Base-by-base conservation (phyloP, 2,329 filamentous ascomycete species). In the Fusarium nematophilum region DNA sequence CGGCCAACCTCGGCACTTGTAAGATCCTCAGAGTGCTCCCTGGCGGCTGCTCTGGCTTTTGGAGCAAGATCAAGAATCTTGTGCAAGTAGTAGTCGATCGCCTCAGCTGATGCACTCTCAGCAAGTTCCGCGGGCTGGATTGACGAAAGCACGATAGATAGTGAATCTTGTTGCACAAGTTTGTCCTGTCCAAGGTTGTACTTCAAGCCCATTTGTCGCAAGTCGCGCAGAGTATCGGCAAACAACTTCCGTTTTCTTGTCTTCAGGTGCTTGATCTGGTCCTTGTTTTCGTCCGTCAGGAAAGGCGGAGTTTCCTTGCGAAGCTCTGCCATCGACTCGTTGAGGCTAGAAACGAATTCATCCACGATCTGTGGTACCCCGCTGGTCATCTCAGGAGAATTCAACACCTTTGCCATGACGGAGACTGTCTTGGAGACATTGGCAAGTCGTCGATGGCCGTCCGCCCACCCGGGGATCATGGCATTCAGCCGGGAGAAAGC, bases 201-300 rank as follows among this genome's bases (percentile, higher is more conserved):
- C 67, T 89, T 90, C 67, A 99, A 86, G 4, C 95, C 95, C 94
- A 99, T 98, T 53, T 89, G 86, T 29, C 92, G 87, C 23, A 97
- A 79, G 17, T 88, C 86, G 69, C 91, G 93, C 61, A 99, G 79
- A 0, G 91, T 93, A 66, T 98, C 94, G 1, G 92, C 91, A 67
- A 96, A 95, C 11, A 98, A 83, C 66, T 93, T 93, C 36, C 92
- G 87, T 77, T 99, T 99, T 67, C 92, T 86, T 3, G 87, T 88
- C 79, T 97, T 98, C 65, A 98, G 86, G 73, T 97, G 92, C 74
- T 96, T 93, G 57, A 97, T 86, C 13, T 84, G 75, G 9, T 88
- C 84, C 71, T 93, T 94, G 74, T 95, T 97, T 36, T 97, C 93
- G 21, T 97, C 91, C 0, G 86, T 97, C 38, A 96, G 77, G n/a